Conservation (phyloP, 306 rosid genomes). For the Vigna reflexopilosa region DNA sequence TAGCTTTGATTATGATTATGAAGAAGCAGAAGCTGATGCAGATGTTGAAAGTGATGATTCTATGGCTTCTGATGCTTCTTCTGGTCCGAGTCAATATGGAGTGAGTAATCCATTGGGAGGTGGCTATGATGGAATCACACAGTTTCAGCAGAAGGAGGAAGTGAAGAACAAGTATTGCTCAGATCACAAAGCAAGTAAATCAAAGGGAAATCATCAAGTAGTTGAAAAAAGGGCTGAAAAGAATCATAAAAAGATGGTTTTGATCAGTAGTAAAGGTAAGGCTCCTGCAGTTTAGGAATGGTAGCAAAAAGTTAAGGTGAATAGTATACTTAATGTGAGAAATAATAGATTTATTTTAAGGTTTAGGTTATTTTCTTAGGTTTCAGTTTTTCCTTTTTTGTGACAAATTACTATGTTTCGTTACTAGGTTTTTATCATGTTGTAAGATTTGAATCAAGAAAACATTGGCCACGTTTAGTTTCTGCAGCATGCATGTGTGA, state of each 20-base stretch:
- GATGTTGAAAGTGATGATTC: slow-evolving; percentile 81
- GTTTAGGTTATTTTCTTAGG: not conserved
- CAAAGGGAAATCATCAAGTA: slow-evolving; percentile 44
- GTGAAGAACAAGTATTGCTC: slow-evolving; percentile 39
- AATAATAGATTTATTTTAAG: not conserved
- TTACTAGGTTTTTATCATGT: slow-evolving; percentile 21
- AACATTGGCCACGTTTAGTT: not conserved
- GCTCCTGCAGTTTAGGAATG: slow-evolving; percentile 44
- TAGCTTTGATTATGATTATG: slow-evolving; percentile 32
- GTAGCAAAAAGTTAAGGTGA: slow-evolving; percentile 50
- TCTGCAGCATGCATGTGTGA: slow-evolving; percentile 19
- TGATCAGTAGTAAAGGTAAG: slow-evolving; percentile 9
- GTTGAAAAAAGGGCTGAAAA: slow-evolving; percentile 47
- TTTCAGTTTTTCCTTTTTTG: slow-evolving; percentile 22
- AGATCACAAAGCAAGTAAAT: slow-evolving; percentile 37
- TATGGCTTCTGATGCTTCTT: slow-evolving; percentile 99
- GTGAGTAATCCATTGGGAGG: not conserved
- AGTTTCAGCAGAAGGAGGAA: not conserved
- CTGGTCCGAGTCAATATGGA: slow-evolving; percentile 66
- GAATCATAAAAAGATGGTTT: slow-evolving; percentile 27
- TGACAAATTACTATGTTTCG: slow-evolving; percentile 9
- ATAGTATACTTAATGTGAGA: slow-evolving; percentile 44
- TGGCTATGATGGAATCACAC: not conserved
- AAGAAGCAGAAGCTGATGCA: slow-evolving; percentile 14
- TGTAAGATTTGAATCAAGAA: slow-evolving; percentile 32